Conservation (phyloP, 2,329 filamentous ascomycete genomes). For the Penicillium sp. region DNA sequence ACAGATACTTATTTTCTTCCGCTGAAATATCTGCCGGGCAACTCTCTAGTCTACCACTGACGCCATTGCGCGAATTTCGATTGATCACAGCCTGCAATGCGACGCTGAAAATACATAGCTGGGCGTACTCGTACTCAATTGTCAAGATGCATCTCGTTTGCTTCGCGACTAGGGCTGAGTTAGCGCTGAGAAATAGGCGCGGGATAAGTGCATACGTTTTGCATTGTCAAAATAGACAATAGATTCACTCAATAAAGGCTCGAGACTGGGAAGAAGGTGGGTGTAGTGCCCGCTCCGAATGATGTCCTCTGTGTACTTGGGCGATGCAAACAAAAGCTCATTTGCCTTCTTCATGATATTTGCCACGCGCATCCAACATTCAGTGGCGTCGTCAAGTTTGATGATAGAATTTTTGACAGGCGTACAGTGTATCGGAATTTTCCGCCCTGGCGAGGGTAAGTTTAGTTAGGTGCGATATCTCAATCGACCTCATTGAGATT, state of each 20-base stretch:
- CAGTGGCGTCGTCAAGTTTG: conserved; percentile 30
- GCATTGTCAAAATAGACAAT: conserved; percentile 67
- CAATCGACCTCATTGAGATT: not conserved
- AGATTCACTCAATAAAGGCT: conserved; percentile 72
- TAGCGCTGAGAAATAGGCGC: not conserved
- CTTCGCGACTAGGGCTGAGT: conserved; percentile 42
- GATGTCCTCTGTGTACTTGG: conserved; percentile 76
- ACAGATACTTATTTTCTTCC: not conserved
- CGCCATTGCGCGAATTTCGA: conserved; percentile 18
- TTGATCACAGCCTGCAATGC: conserved; percentile 87
- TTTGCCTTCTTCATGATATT: conserved; percentile 83
- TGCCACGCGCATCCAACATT: conserved; percentile 85
- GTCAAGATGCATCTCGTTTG: conserved; percentile 69
- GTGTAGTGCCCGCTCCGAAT: conserved; percentile 80
- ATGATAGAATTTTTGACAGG: not conserved
- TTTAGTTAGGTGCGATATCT: not conserved
- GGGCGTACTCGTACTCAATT: conserved; percentile 73
- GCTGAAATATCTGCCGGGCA: conserved; percentile 20
- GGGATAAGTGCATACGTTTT: not conserved
- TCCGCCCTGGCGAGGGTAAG: not conserved
- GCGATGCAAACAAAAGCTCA: conserved; percentile 75
- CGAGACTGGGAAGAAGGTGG: conserved; percentile 71
- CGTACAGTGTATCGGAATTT: not conserved
- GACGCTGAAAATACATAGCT: conserved; percentile 79
- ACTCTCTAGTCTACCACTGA: not conserved